Conservation (phyloP, 345 rosid genomes). For the Moringa oleifera region DNA sequence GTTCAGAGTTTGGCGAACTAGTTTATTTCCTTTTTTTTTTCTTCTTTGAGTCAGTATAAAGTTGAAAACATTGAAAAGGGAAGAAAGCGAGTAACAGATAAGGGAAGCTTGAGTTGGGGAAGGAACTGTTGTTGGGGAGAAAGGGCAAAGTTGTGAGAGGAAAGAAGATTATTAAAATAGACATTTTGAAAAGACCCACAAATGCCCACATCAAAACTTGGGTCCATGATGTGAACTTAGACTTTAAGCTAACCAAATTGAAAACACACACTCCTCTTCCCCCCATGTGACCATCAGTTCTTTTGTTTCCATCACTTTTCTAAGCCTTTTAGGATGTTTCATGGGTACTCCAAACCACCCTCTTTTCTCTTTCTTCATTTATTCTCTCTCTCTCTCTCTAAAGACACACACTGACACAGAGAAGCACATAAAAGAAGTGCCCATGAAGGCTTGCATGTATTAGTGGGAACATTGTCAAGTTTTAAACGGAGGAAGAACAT, state of each 20-base stretch:
- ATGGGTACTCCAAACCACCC: slow-evolving; percentile 8
- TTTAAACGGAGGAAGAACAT: too few relatives aligned
- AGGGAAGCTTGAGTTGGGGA: neutral
- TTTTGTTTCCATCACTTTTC: slow-evolving; percentile 31
- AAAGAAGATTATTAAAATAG: too few relatives aligned
- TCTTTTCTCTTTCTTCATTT: neutral
- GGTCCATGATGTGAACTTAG: slow-evolving; percentile 35
- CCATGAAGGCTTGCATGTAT: slow-evolving; percentile 4
- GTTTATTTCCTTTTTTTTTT: too few relatives aligned
- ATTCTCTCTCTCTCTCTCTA: neutral
- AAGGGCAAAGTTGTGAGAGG: neutral
- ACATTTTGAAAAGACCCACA: slow-evolving; percentile 39
- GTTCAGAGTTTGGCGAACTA: too few relatives aligned
- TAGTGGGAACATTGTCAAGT: slow-evolving; percentile 2
- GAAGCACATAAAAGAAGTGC: slow-evolving; percentile 10
- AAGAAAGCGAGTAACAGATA: neutral
- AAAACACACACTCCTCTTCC: slow-evolving; percentile 26
- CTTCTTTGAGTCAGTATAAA: too few relatives aligned
- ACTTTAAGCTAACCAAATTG: slow-evolving; percentile 33
- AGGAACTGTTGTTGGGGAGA: neutral
- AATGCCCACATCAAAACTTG: slow-evolving; percentile 10
- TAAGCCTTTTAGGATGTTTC: slow-evolving; percentile 22
- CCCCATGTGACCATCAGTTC: slow-evolving; percentile 46
- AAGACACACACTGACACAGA: slow-evolving; percentile 7
- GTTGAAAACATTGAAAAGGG: neutral